phyloP scores from a whole-genome alignment of 345 rosid genomes.

The sweet orange (Citrus sinensis) region DNA sequence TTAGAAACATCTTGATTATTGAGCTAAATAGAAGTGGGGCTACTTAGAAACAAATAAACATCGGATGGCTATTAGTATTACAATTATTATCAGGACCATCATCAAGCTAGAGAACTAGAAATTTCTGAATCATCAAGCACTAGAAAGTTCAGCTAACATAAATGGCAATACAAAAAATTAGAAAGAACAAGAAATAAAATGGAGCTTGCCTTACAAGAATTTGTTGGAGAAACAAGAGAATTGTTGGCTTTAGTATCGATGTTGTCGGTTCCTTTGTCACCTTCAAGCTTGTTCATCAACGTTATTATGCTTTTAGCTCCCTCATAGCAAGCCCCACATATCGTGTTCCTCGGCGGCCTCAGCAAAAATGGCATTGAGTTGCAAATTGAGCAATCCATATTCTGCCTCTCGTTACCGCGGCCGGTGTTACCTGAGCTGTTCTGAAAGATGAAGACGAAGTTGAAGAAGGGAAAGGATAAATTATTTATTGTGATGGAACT shows the following conservation, averaged over 20 bases:
- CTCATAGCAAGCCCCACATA: conserved; percentile 75
- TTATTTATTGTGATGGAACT: conserved; percentile 25
- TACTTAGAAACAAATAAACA: too few species aligned
- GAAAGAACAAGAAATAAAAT: background rate
- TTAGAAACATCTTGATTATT: too few species aligned
- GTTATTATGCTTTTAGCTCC: conserved; percentile 53
- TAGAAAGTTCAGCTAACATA: background rate
- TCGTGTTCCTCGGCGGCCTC: conserved; percentile 86
- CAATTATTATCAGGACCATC: too few species aligned
- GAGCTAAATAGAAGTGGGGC: too few species aligned
- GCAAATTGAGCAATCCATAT: conserved; percentile 86
- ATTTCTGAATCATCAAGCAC: background rate
- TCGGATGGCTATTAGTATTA: too few species aligned
- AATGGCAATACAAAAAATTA: background rate
- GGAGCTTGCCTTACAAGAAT: conserved; percentile 66
- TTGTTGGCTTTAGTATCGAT: background rate
- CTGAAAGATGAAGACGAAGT: background rate
- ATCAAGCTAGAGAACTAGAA: background rate
- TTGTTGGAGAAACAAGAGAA: conserved; percentile 20
- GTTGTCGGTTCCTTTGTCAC: conserved; percentile 19
- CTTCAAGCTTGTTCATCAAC: conserved; percentile 54
- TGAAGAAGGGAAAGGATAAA: conserved; percentile 12
- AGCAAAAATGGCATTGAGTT: conserved; percentile 64
- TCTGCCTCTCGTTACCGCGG: background rate
- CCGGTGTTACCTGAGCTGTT: background rate